These are phyloP conservation scores for Ceratobasidium sp. DNA, from an alignment of 1,284 basidiomycete species.

Conservation along the genomic window DNA sequence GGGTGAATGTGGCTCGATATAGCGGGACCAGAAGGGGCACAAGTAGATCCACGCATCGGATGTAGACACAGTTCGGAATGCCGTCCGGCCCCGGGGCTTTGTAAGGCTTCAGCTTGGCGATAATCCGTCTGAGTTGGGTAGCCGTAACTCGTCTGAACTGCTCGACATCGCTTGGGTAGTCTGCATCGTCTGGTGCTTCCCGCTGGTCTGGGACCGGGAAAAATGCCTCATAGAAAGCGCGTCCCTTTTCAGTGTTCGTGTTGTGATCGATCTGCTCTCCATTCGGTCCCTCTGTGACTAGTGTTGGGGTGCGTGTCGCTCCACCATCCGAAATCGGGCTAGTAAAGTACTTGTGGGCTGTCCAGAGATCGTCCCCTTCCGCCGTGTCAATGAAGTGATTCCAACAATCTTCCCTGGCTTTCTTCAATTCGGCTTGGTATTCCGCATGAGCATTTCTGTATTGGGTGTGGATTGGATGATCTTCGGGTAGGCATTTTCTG, in stretches of 20 bases:
- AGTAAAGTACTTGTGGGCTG: conserved; percentile 33
- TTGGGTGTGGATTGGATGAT: conserved; percentile 9
- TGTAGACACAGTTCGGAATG: conserved; percentile 59
- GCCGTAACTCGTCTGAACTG: conserved; percentile 15
- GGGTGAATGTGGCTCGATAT: conserved; percentile 38
- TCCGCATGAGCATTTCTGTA: not conserved
- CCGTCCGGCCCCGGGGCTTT: conserved; percentile 60
- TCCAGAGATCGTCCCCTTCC: conserved; percentile 43
- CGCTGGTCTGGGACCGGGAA: conserved; percentile 45
- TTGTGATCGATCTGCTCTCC: not conserved
- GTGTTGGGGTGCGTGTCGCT: conserved; percentile 36
- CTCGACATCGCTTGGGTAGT: conserved; percentile 7
- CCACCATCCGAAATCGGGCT: not conserved
- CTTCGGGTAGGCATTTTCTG: not conserved
- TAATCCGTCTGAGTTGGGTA: conserved; percentile 21
- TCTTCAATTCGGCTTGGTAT: conserved; percentile 14
- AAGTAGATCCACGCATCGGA: conserved; percentile 53
- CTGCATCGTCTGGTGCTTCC: not conserved
- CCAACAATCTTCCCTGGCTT: conserved; percentile 43
- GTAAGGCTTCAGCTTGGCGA: conserved; percentile 44
- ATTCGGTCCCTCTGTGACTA: not conserved
- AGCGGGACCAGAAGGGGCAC: conserved; percentile 51
- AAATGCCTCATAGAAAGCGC: conserved; percentile 38
- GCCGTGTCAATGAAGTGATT: conserved; percentile 43
- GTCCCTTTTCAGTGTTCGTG: conserved; percentile 41